A percentile compares a stretch with the other conserved stretches of the same genome.
These are phyloP conservation scores for Aspergillus pseudoterreus DNA, from an alignment of 2,329 filamentous ascomycete species.

Conservation along the genomic window DNA sequence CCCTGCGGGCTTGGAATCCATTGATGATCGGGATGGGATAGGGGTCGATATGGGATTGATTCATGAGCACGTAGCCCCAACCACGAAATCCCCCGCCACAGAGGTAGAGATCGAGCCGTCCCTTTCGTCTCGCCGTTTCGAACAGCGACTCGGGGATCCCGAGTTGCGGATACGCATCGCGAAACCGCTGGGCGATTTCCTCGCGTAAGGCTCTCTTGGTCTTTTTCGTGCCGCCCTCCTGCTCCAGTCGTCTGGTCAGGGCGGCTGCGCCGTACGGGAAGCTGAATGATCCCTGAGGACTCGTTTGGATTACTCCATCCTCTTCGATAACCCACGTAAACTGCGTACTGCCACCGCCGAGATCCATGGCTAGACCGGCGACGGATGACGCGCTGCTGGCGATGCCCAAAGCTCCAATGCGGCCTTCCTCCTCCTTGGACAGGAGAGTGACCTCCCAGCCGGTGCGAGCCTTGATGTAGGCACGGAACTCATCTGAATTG, in stretches of 20 bases:
- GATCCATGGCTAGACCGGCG: conserved; percentile 79
- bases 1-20: conserved; percentile 64
- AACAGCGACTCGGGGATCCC: conserved; percentile 53
- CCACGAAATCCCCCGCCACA: conserved; percentile 88
- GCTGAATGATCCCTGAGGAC: conserved; percentile 57
- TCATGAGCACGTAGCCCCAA: conserved; percentile 87
- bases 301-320: conserved; percentile 49
- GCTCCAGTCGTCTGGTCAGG: conserved; percentile 52
- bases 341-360: conserved; percentile 73
- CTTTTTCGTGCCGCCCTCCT: conserved; percentile 35
- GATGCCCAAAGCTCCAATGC: conserved; percentile 78
- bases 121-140: conserved; percentile 40
- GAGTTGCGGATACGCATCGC: conserved; percentile 56
- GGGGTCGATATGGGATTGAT: conserved; percentile 65
- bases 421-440: conserved; percentile 74
- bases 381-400: conserved; percentile 68
- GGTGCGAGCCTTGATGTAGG: conserved; percentile 59
- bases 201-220: conserved; percentile 49
- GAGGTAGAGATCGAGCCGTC: conserved; percentile 70
- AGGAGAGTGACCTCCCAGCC: conserved; percentile 70
- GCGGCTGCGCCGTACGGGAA: conserved; percentile 70
- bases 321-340: conserved; percentile 62
- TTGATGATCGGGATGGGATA: conserved; percentile 84
- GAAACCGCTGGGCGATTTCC: conserved; percentile 58
- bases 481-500: conserved; percentile 68